A percentile compares a stretch with the other conserved stretches of the same genome.
phyloP scores from a whole-genome alignment of 2,329 filamentous ascomycete genomes.

The Fragosphaeria purpurea region DNA sequence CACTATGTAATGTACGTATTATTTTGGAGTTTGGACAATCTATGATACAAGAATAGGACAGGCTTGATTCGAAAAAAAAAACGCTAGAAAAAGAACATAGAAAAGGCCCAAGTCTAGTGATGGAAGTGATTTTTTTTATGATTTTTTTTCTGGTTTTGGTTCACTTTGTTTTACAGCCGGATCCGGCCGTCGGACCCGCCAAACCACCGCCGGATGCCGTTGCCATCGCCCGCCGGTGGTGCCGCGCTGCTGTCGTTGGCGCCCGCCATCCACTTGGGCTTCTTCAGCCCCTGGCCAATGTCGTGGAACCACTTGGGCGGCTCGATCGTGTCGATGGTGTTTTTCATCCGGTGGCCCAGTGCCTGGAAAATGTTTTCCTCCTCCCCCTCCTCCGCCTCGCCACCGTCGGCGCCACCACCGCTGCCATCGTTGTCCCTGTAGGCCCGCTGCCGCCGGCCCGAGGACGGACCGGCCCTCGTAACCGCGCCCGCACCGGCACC shows the following conservation, averaged over 20 bases:
- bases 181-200: slow-evolving; percentile 33
- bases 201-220: slow-evolving; percentile 47
- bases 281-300: slow-evolving; percentile 57
- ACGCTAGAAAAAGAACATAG: too few species aligned
- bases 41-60: too few species aligned
- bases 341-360: slow-evolving; percentile 76
- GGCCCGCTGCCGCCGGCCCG: not conserved
- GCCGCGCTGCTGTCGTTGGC: slow-evolving; percentile 29
- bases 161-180: slow-evolving; percentile 12
- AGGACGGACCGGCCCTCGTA: not conserved
- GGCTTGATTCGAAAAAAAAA: too few species aligned
- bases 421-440: slow-evolving; percentile 34
- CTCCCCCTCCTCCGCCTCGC: slow-evolving; percentile 25
- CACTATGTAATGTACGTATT: too few species aligned
- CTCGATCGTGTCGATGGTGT: slow-evolving; percentile 79
- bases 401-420: too few species aligned
- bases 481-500: slow-evolving; percentile 9
- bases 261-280: slow-evolving; percentile 72
- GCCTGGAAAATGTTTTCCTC: slow-evolving; percentile 77
- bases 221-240: slow-evolving; percentile 7
- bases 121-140: too few species aligned
- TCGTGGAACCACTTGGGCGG: slow-evolving; percentile 75
- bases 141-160: too few species aligned
- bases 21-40: too few species aligned
- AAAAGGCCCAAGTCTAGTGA: too few species aligned